These are phyloP conservation scores for Poa annua DNA, from an alignment of 176 grass and related monocot genomes.

Conservation along the genomic window DNA sequence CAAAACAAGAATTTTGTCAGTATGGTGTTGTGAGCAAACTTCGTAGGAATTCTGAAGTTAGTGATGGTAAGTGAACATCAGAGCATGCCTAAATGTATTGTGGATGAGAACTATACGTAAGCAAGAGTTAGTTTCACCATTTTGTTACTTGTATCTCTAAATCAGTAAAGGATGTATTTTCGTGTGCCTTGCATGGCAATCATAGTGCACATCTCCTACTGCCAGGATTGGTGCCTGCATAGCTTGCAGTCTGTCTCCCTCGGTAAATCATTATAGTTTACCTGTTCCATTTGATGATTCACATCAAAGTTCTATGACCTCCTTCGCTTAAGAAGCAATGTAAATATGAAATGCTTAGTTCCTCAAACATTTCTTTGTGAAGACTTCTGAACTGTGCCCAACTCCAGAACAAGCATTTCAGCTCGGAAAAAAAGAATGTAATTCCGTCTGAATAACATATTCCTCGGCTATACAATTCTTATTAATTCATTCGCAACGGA, in stretches of 20 bases:
- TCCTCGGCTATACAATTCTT: not conserved
- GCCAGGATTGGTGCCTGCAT: not conserved
- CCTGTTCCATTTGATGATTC: slow-evolving; percentile 1
- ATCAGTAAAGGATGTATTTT: slow-evolving; percentile 4
- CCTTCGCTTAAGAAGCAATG: not conserved
- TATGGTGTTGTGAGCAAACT: not conserved
- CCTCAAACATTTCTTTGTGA: not conserved
- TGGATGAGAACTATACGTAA: not conserved
- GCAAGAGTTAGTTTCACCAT: slow-evolving; percentile 2
- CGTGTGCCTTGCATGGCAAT: not conserved
- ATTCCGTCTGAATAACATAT: not conserved
- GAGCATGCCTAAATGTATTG: not conserved
- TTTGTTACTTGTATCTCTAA: slow-evolving; percentile 22
- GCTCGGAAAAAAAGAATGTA: not conserved
- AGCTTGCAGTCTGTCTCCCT: not conserved
- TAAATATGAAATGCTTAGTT: not conserved
- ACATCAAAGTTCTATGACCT: not conserved
- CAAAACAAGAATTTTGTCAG: not conserved
- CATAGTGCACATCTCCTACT: not conserved
- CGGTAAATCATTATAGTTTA: slow-evolving; percentile 1
- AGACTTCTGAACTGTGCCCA: not conserved
- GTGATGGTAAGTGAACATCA: not conserved
- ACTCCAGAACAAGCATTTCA: not conserved
- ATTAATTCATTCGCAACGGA: not conserved
- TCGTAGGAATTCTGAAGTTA: not conserved